Evolutionary conservation across 352 stramenopile genomes (phyloP).

Genomic region (Elongisporangium senticosum): DNA sequence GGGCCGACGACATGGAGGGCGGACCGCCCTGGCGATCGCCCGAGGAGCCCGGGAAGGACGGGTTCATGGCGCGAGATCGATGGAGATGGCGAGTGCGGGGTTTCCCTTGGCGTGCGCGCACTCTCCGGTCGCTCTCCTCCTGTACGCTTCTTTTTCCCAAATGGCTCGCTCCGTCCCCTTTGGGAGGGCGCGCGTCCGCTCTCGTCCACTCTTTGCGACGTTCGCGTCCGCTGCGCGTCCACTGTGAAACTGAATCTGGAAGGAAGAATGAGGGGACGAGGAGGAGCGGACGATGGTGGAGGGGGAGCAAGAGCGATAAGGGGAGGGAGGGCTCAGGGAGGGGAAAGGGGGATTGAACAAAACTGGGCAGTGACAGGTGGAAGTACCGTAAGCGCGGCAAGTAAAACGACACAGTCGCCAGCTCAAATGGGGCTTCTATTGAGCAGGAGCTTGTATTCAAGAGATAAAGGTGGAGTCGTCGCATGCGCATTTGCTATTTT

Average conservation of each 20-base stretch:
- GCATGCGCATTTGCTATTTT: not conserved
- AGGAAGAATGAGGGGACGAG: constrained; percentile 1
- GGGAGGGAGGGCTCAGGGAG: not conserved
- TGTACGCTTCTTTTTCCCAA: constrained; percentile 18
- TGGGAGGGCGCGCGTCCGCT: not conserved
- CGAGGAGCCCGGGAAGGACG: constrained; percentile 66
- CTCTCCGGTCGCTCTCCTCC: constrained; percentile 4
- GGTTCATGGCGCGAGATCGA: constrained; percentile 42
- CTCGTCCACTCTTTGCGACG: constrained; percentile 2
- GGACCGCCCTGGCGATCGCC: constrained; percentile 56
- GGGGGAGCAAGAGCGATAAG: not conserved
- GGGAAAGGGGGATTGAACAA: not conserved
- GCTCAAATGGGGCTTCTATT: not conserved
- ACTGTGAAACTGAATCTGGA: not conserved
- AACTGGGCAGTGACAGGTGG: not conserved
- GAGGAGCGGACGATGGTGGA: not conserved
- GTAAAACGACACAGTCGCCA: not conserved
- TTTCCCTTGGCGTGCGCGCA: constrained; percentile 1
- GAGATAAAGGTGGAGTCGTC: not conserved
- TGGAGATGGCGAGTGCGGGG: not conserved
- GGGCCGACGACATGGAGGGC: constrained; percentile 13
- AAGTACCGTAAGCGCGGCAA: not conserved
- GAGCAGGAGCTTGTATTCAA: not conserved
- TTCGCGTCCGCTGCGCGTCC: not conserved
- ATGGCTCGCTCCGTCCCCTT: constrained; percentile 8